Base-by-base conservation (phyloP, 768 basidiomycete genomes). In the Mycena galericulata region DNA sequence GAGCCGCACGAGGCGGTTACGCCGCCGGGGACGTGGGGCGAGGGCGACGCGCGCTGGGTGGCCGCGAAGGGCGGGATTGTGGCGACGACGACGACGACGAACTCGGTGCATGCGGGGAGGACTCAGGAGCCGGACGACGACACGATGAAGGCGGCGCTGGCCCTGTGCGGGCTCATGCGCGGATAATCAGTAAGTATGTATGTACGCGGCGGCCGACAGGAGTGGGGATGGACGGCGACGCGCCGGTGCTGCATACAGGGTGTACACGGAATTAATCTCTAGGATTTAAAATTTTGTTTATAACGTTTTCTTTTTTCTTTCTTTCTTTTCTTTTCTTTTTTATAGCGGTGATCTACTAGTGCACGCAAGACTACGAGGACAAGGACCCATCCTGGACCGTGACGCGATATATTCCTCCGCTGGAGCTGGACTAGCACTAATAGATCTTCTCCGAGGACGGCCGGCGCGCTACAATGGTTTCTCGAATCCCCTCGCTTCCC, bases 91-190 rank as follows among this genome's bases (percentile, higher is more conserved):
- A 12, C n/a, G 38, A 20, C 34, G 51, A 20, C 20, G 73, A 67
- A 22, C 72, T 75, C 50, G 63, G 59, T 73, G 29, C 55, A 50
- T 9, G 18, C 34, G 22, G 51, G 14, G n/a, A n/a, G n/a, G n/a
- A n/a, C n/a, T n/a, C n/a, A n/a, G 20, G 77, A 55, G 74, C 83
- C 86, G 49, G 89, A 91, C 75, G 87, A 90, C 36, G 90, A 90
- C 62, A 87, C 88, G 79, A 90, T 92, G 88, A 87, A 86, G 67
- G 91, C 90, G 26, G 91, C 91, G 29, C 79, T 91, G 43, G 88
- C 87, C 46, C 78, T 92, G 22, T 92, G 90, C 75, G 90, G 91
- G 36, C 80, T 87, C 62, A 68, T 72, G 67, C 59, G 62, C 63
- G 63, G 68, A 47, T 69, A 49, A 68, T n/a, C n/a, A n/a, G n/a